Base-by-base conservation (phyloP, 2,329 filamentous ascomycete genomes). In the Alternaria dauci region DNA sequence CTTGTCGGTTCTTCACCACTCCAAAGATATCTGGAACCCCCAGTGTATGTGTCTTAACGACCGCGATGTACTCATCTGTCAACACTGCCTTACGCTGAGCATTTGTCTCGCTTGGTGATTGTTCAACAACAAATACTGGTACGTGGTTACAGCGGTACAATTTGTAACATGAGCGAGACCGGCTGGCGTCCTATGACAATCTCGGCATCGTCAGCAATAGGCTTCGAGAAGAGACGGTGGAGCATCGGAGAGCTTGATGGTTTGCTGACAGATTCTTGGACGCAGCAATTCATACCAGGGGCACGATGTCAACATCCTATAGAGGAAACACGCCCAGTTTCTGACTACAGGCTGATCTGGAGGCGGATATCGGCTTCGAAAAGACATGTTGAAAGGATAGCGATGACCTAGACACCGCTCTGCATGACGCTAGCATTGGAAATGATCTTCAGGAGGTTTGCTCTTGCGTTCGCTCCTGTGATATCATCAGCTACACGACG, bases 361-460 rank as follows among this genome's bases (percentile, higher is more conserved):
- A 82, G 63, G 3, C 80, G 72, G 30, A 81, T 79, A 39, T 81
- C 80, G 1, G 73, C 72, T 61, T 81, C 79, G 56, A 82, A 80
- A 2, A 68, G 59, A 47, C 78, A 81, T 16, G 61, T 44, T 4
- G 76, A 74, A 0, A 80, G 78, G 26, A 81, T 81, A 69, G 79
- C 79, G 59, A 82, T 81, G 62, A 81, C 79, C 55, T 81, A 81
- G 9, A 76, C 59, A 2, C 80, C 80, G 6, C 79, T 80, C 26
- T 71, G 66, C n/a, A 82, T 77, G 5, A 73, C 77, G 9, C 80
- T 80, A 4, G 59, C 46, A 20, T 58, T 61, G 12, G 12, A 18
- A 2, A 26, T 48, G 28, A 18, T 18, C 20, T 34, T 23, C 2
- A 34, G 8, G 18, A 48, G n/a, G 11, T 9, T 34, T 3, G 18